Evolutionary conservation across 2,329 filamentous ascomycete species (phyloP).

Genomic region (Didymellaceae sp.): DNA sequence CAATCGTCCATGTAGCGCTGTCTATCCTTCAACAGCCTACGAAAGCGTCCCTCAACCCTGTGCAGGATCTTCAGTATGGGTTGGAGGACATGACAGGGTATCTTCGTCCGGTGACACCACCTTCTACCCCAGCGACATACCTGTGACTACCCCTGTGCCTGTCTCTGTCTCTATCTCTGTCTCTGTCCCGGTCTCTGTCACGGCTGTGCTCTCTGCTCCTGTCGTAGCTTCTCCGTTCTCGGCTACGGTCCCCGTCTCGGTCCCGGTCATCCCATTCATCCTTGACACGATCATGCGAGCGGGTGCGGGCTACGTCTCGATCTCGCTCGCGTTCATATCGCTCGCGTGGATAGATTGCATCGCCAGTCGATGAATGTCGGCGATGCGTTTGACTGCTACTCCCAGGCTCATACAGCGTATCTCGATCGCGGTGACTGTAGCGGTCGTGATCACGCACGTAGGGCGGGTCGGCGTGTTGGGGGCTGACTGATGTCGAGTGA

Average conservation of each 20-base stretch:
- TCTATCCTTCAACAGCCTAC: slow-evolving; percentile 27
- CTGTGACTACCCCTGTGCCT: slow-evolving; percentile 31
- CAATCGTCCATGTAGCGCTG: neutral
- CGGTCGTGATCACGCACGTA: slow-evolving; percentile 32
- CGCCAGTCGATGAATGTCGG: slow-evolving; percentile 30
- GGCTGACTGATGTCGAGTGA: slow-evolving; percentile 22
- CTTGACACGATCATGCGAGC: slow-evolving; percentile 37
- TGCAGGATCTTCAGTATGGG: slow-evolving; percentile 26
- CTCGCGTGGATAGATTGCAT: slow-evolving; percentile 35
- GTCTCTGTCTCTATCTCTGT: slow-evolving; percentile 24
- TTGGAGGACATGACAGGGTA: slow-evolving; percentile 34
- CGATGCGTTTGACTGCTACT: slow-evolving; percentile 25
- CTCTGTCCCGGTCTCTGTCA: slow-evolving; percentile 24
- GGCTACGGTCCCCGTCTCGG: slow-evolving; percentile 23
- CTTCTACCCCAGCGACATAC: slow-evolving; percentile 44
- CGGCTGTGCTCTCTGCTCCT: slow-evolving; percentile 21
- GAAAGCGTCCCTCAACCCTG: slow-evolving; percentile 26
- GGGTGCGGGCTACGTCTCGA: slow-evolving; percentile 28
- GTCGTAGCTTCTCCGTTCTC: slow-evolving; percentile 20
- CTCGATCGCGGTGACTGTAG: slow-evolving; percentile 11
- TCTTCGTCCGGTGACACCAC: slow-evolving; percentile 43
- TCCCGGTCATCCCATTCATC: slow-evolving; percentile 34
- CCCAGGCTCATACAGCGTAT: slow-evolving; percentile 10
- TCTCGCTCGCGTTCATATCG: slow-evolving; percentile 24
- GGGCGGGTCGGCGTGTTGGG: slow-evolving; percentile 28